Conservation (phyloP, 176 grass and related monocot species). For the Zoysia pacifica region DNA sequence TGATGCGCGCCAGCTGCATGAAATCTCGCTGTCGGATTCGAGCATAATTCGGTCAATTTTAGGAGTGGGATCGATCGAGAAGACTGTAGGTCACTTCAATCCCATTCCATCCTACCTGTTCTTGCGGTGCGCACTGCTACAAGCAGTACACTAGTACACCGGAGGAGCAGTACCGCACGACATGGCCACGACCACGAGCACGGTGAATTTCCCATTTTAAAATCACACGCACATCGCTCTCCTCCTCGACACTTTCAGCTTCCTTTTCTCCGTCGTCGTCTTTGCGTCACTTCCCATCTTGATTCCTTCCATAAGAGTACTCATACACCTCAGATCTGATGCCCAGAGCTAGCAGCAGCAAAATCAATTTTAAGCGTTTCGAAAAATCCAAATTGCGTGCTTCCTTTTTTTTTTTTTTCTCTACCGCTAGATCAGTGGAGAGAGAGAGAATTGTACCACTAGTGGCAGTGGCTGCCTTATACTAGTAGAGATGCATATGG, state of each 20-base stretch:
- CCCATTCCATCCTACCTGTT: not conserved
- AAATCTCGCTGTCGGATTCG: slow-evolving; percentile 18
- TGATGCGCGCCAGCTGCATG: slow-evolving; percentile 11
- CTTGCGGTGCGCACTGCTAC: not conserved
- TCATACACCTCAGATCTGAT: no score
- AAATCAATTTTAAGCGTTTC: no score
- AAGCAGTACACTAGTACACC: no score
- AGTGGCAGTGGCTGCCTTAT: not conserved
- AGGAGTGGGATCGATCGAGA: no score
- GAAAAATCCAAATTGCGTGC: no score
- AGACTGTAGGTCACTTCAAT: not conserved
- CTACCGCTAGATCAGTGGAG: no score
- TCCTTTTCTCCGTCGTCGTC: not conserved
- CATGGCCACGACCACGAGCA: not conserved
- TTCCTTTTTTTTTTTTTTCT: no score
- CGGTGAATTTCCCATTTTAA: slow-evolving; percentile 47
- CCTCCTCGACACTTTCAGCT: not conserved
- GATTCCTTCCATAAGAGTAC: no score
- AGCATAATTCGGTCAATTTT: slow-evolving; percentile 18
- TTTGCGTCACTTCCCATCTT: slow-evolving; percentile 7
- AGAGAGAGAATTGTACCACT: not conserved
- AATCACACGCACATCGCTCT: slow-evolving; percentile 58
- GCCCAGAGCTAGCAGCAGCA: no score
- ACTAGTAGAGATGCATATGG: not conserved
- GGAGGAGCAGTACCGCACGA: not conserved